Conservation (phyloP, 768 basidiomycete species). For the Tylopilus sp. region DNA sequence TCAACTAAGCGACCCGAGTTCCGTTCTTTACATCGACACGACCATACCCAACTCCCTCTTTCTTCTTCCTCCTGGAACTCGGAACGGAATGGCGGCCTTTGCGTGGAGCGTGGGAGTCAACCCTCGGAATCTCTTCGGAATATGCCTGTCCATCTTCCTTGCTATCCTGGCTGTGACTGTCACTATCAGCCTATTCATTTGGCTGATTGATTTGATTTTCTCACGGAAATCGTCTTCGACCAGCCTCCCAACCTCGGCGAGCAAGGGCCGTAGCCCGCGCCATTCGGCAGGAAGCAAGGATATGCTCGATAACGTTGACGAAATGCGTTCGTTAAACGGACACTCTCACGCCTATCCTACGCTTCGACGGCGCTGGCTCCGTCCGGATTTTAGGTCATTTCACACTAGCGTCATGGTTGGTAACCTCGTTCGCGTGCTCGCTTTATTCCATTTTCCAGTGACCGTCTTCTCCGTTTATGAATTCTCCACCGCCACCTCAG, state of each 20-base stretch:
- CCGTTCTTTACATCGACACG: constrained; percentile 75
- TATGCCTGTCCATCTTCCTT: constrained; percentile 82
- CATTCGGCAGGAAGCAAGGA: constrained; percentile 52
- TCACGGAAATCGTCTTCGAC: constrained; percentile 22
- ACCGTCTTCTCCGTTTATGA: constrained; percentile 86
- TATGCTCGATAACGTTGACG: constrained; percentile 38
- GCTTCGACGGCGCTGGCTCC: constrained; percentile 32
- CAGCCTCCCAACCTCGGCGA: constrained; percentile 17
- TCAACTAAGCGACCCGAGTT: constrained; percentile 67
- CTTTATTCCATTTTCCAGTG: constrained; percentile 92
- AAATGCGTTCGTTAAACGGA: constrained; percentile 29
- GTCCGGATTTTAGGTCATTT: constrained; percentile 69
- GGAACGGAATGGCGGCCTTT: constrained; percentile 73
- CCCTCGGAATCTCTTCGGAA: constrained; percentile 77
- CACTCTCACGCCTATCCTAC: constrained; percentile 20
- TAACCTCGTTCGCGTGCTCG: constrained; percentile 86
- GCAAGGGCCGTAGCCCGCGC: constrained; percentile 36
- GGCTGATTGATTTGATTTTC: constrained; percentile 62
- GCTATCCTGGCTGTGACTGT: constrained; percentile 72
- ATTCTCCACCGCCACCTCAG: constrained; percentile 42
- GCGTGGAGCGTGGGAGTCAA: constrained; percentile 81
- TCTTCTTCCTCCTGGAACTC: constrained; percentile 58
- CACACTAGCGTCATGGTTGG: constrained; percentile 81
- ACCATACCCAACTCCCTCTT: constrained; percentile 69
- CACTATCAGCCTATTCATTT: constrained; percentile 64